phyloP scores from a whole-genome alignment of 225 moss, liverwort and hornwort species.

The Straminergon stramineum region DNA sequence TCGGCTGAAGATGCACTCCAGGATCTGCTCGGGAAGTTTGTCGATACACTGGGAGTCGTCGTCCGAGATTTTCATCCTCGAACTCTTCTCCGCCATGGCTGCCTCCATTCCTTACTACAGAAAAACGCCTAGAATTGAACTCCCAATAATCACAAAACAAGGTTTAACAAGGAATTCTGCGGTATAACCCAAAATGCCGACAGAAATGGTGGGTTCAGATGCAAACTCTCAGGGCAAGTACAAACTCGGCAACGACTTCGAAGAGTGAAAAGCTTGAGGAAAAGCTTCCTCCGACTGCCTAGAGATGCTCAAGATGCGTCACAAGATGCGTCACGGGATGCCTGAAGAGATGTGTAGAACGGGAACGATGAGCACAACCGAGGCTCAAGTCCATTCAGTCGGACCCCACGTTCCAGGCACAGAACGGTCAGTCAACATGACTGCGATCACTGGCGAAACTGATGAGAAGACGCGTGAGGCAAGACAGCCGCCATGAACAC shows the following conservation, averaged over 20 bases:
- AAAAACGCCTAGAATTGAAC: background rate
- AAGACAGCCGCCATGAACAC: background rate
- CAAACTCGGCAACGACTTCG: background rate
- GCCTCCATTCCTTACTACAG: too few relatives aligned
- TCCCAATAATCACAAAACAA: background rate
- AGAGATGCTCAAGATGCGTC: background rate
- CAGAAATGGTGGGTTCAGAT: background rate
- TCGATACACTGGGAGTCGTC: background rate
- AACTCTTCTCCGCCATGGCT: background rate
- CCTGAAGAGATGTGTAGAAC: background rate
- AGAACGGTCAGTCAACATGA: conserved; percentile 6
- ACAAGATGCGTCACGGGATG: background rate
- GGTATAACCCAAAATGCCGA: background rate
- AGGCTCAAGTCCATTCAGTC: background rate
- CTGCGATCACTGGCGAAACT: background rate
- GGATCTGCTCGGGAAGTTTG: conserved; percentile 24
- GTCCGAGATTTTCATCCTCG: background rate
- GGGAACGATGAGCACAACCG: background rate
- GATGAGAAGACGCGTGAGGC: background rate
- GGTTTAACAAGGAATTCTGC: too few relatives aligned
- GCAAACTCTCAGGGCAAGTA: background rate
- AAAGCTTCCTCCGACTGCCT: background rate
- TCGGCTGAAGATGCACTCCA: conserved; percentile 20
- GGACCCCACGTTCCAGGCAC: background rate
- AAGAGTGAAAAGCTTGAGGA: background rate